Evolutionary conservation across 2,329 filamentous ascomycete genomes (phyloP), one percentile per base, ranked within the genome.

Genomic region (Arthrobotrys conoides): DNA sequence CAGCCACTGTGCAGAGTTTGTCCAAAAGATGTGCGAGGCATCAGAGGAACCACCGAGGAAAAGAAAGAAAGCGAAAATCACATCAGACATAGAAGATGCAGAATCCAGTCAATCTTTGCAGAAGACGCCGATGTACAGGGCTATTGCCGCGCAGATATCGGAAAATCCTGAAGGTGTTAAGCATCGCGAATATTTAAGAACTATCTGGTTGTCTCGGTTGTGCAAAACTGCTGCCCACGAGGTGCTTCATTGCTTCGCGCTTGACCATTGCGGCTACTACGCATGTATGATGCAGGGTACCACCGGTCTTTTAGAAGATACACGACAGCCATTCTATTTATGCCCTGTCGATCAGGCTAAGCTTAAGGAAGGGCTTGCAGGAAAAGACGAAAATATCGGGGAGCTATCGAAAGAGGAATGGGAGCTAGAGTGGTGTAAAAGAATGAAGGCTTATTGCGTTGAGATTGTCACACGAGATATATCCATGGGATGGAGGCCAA

Each of bases 261-360:
- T 93, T 14, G 90, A 83, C 6, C 91, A 93, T 82, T 93, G 91
- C 82, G 84, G 88, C 0, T 91, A 89, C 81, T 91, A 89, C 80
- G 89, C 90, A 0, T 92, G 90, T 80, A 85, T 87, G 1, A 90
- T 91, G 89, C 90, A 91, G 82, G 86, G 88, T 3, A 89, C 88
- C 0, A 87, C 87, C 0, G 85, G 86, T 0, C 84, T 90, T 46
- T 84, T 83, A 0, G 90, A 91, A 82, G 90, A 91, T 81, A 85
- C 86, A 1, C 84, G 89, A 49, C 89, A 91, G 81, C 89, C 90
- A 24, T 89, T 89, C 0, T 91, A 90, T 80, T 81, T 91, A 2
- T 91, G 90, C 80, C 88, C 88, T 0, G 85, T 91, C 0, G 90
- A 90, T 80, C 82, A 89, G 70, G 84, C 84, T 5, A 91, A 91